phyloP scores from a whole-genome alignment of 768 basidiomycete species.

The Tylopilus sp. region DNA sequence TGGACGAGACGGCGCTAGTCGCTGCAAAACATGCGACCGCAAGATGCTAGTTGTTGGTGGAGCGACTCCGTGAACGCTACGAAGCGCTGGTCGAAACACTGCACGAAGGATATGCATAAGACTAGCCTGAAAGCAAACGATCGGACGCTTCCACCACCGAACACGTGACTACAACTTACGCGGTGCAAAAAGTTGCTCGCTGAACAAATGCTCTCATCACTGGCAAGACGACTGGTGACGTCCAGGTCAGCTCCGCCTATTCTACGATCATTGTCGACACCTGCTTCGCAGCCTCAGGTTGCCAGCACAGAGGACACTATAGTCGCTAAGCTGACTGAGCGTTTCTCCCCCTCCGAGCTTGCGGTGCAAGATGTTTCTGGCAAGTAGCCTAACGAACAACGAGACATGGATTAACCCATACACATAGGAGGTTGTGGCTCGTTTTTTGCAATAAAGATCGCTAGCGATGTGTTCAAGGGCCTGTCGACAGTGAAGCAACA shows the following conservation, averaged over 20 bases:
- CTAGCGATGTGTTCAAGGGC: slow-evolving; percentile 82
- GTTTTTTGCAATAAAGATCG: slow-evolving; percentile 91
- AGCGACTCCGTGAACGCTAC: slow-evolving; percentile 3
- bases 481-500: slow-evolving; percentile 91
- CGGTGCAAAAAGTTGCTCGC: too few species aligned
- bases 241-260: slow-evolving; percentile 15
- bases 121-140: not conserved
- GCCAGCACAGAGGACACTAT: slow-evolving; percentile 46
- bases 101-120: slow-evolving; percentile 24
- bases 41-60: slow-evolving; percentile 1
- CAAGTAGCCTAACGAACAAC: slow-evolving; percentile 33
- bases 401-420: slow-evolving; percentile 6
- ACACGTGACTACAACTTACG: slow-evolving; percentile 16
- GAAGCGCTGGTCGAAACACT: slow-evolving; percentile 14
- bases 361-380: slow-evolving; percentile 96
- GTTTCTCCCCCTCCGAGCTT: slow-evolving; percentile 76
- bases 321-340: slow-evolving; percentile 69
- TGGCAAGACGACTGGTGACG: slow-evolving; percentile 34
- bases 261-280: slow-evolving; percentile 30
- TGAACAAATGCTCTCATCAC: slow-evolving; percentile 19
- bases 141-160: not conserved
- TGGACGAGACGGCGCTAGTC: not conserved
- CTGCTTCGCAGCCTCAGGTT: slow-evolving; percentile 24
- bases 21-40: slow-evolving; percentile 9
- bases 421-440: slow-evolving; percentile 88